Evolutionary conservation across 768 basidiomycete species (phyloP), one percentile per base, ranked within the genome.

Genomic region (Naganishia onofrii): DNA sequence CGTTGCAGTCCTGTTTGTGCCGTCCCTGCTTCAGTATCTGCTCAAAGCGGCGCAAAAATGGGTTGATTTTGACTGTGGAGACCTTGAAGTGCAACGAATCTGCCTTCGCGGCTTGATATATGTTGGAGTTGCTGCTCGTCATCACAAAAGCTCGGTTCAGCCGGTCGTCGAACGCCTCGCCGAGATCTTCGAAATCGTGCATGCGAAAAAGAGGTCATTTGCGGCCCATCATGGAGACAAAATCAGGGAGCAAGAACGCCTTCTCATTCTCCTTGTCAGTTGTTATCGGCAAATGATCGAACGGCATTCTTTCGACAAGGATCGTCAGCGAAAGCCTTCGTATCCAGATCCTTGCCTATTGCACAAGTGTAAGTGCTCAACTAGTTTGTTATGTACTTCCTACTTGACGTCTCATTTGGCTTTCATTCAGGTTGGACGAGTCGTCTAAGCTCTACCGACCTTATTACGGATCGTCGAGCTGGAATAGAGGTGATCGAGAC

Each of bases 71-170:
- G 81, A 82, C n/a, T 81, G 85, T 29, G 88, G 88, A 0, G 88
- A 91, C 71, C 79, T 84, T 21, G 82, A 84, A 19, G 88, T 89
- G 0, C 85, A 91, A 19, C 78, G 84, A n/a, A 87, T 87, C n/a
- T 85, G 87, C 70, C 86, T 96, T 56, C 86, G 89, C 3, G 90
- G 89, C 2, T 83, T 89, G 77, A 87, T 88, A 84, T 86, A 88
- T 76, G 84, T 92, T 54, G 86, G 85, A 1, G 85, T 86, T 44
- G 84, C 91, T 13, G 82, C 88, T 75, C 84, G 85, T 26, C 85
- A 86, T 34, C 85, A 87, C 46, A 75, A 78, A 0, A 76, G 88
- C 12, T 78, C 85, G 6, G 73, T 91, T 12, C 75, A 83, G 21
- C 84, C 85, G 3, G 83, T 89, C 7, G 81, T 87, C 17, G 82